Conservation (phyloP, 2,329 filamentous ascomycete species). For the Akanthomyces lecanii region DNA sequence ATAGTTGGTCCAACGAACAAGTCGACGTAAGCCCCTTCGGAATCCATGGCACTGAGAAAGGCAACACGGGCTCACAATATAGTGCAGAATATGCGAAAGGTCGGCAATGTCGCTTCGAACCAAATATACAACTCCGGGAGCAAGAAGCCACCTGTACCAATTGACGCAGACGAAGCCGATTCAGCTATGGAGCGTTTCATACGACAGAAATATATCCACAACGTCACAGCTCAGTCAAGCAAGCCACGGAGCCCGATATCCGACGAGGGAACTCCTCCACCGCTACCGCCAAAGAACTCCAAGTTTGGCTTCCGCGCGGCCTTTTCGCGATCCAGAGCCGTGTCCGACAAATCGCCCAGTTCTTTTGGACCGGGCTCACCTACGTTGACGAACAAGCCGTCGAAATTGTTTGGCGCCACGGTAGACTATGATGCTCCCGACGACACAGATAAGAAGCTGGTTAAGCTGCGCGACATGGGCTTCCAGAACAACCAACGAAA, state of each 20-base stretch:
- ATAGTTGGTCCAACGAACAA: constrained; percentile 93
- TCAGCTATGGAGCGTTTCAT: constrained; percentile 95
- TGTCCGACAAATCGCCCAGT: constrained; percentile 43
- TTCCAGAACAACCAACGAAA: constrained; percentile 83
- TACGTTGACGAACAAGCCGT: constrained; percentile 57
- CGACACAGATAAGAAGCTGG: constrained; percentile 71
- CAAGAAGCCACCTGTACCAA: constrained; percentile 74
- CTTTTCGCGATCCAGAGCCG: constrained; percentile 62
- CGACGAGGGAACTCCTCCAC: constrained; percentile 56
- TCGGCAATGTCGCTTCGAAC: constrained; percentile 84
- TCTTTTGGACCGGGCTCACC: constrained; percentile 31
- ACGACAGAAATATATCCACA: constrained; percentile 82
- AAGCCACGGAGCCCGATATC: constrained; percentile 46
- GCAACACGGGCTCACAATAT: constrained; percentile 7
- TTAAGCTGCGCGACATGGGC: constrained; percentile 81
- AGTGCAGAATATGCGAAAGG: constrained; percentile 82
- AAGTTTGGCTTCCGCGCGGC: constrained; percentile 54
- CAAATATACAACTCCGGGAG: constrained; percentile 84
- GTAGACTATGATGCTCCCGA: constrained; percentile 52
- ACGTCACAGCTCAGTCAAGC: constrained; percentile 33
- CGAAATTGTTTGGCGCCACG: constrained; percentile 65
- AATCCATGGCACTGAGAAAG: not conserved
- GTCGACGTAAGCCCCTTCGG: constrained; percentile 67
- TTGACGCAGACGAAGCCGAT: constrained; percentile 90
- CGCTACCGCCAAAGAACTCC: constrained; percentile 61